phyloP scores from a whole-genome alignment of 1,139 yeast species.

The Saccharomyces hybrid region DNA sequence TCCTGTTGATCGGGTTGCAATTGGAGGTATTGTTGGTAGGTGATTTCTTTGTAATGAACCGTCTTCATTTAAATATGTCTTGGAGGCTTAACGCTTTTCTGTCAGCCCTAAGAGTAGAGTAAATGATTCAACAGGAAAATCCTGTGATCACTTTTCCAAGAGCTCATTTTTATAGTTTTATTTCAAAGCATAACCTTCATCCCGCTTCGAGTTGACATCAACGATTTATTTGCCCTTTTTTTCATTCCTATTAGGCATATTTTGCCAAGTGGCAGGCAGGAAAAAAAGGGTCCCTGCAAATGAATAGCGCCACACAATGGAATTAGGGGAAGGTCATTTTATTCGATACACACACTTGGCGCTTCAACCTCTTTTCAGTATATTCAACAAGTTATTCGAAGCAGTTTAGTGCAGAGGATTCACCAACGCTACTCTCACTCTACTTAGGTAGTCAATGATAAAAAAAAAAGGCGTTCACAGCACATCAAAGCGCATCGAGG shows the following conservation, averaged over 20 bases:
- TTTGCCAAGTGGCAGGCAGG: not conserved
- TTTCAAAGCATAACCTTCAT: not conserved
- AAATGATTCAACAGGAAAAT: too few relatives aligned
- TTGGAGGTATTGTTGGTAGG: not conserved
- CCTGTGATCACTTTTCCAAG: too few relatives aligned
- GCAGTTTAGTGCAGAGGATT: not conserved
- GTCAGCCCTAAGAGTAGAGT: not conserved
- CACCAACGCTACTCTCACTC: not conserved
- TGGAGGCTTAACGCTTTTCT: not conserved
- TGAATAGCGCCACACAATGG: not conserved
- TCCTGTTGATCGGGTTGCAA: constrained; percentile 6
- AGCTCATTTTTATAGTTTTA: not conserved
- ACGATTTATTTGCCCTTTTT: not conserved
- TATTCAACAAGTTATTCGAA: not conserved
- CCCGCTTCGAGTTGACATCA: not conserved
- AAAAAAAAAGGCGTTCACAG: not conserved
- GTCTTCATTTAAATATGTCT: not conserved
- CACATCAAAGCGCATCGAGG: not conserved
- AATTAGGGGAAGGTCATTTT: not conserved
- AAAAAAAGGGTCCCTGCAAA: not conserved
- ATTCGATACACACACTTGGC: not conserved
- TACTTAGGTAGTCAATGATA: too few relatives aligned
- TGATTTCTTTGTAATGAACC: not conserved
- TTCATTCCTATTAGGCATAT: not conserved
- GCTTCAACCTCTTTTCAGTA: not conserved